Conservation (phyloP, 441 rosid genomes). For the Pelargonium cotyledonis region DNA sequence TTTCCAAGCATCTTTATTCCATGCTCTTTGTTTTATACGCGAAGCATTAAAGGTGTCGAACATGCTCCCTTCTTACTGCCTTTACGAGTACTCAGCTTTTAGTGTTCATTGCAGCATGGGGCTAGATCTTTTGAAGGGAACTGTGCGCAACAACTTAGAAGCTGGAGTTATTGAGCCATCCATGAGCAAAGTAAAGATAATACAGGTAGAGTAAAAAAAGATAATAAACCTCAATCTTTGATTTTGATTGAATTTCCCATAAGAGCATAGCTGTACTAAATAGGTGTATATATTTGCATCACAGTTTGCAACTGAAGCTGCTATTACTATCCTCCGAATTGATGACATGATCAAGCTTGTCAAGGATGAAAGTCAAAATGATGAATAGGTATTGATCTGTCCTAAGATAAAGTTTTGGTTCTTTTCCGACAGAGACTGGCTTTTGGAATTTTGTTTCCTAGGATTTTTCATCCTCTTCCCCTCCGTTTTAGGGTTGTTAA, state of each 20-base stretch:
- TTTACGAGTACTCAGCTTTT: slow-evolving; percentile 1
- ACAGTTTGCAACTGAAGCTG: slow-evolving; percentile 99
- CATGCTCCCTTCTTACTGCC: background rate
- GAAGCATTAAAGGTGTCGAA: background rate
- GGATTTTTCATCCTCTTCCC: too few species aligned
- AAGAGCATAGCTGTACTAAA: background rate
- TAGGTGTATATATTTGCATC: slow-evolving; percentile 1
- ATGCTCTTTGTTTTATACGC: too few species aligned
- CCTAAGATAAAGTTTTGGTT: background rate
- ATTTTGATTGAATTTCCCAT: background rate
- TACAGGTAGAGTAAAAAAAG: slow-evolving; percentile 54
- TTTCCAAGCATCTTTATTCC: too few species aligned
- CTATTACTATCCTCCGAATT: slow-evolving; percentile 88
- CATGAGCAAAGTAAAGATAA: slow-evolving; percentile 99
- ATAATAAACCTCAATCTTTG: background rate
- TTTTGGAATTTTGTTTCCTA: too few species aligned
- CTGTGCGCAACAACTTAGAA: slow-evolving; percentile 82
- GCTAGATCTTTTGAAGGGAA: slow-evolving; percentile 75
- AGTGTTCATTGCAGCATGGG: slow-evolving; percentile 67
- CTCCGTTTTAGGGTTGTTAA: too few species aligned
- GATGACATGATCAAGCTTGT: slow-evolving; percentile 97
- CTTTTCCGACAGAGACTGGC: too few species aligned
- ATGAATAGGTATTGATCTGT: slow-evolving; percentile 20
- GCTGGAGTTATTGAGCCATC: slow-evolving; percentile 98
- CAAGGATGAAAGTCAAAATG: slow-evolving; percentile 87